Conservation (phyloP, 2,329 filamentous ascomycete genomes). For the Mariannaea sp. region DNA sequence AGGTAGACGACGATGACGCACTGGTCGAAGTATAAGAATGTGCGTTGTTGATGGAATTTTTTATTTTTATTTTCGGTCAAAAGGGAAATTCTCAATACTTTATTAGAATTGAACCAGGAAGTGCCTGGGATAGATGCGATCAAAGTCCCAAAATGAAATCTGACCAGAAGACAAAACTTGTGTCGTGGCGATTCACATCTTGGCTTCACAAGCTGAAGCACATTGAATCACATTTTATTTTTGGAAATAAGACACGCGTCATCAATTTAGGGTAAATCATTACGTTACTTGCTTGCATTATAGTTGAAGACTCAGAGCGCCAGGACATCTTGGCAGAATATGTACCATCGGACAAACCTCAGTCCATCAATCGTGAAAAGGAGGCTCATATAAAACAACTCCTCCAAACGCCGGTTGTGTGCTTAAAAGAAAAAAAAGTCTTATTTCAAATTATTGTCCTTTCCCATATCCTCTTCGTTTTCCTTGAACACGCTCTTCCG, state of each 20-base stretch:
- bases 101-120: too few relatives aligned
- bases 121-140: too few relatives aligned
- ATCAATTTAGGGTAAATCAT: slow-evolving; percentile 7
- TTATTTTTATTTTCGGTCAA: too few relatives aligned
- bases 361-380: slow-evolving; percentile 1
- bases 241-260: neutral
- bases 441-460: slow-evolving; percentile 20
- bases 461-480: slow-evolving; percentile 47
- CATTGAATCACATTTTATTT: neutral
- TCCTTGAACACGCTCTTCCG: slow-evolving; percentile 50
- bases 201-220: neutral
- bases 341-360: slow-evolving; percentile 13
- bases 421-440: slow-evolving; percentile 5
- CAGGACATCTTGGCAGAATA: neutral
- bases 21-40: slow-evolving; percentile 57
- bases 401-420: slow-evolving; percentile 28
- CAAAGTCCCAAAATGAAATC: too few relatives aligned
- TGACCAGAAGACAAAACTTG: too few relatives aligned
- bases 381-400: slow-evolving; percentile 1
- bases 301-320: neutral
- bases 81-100: too few relatives aligned
- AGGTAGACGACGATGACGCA: slow-evolving; percentile 58
- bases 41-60: too few relatives aligned
- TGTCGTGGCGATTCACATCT: neutral
- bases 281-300: slow-evolving; percentile 13